phyloP scores from a whole-genome alignment of 129 eudicot genomes.

The Saposhnikovia divaricata region DNA sequence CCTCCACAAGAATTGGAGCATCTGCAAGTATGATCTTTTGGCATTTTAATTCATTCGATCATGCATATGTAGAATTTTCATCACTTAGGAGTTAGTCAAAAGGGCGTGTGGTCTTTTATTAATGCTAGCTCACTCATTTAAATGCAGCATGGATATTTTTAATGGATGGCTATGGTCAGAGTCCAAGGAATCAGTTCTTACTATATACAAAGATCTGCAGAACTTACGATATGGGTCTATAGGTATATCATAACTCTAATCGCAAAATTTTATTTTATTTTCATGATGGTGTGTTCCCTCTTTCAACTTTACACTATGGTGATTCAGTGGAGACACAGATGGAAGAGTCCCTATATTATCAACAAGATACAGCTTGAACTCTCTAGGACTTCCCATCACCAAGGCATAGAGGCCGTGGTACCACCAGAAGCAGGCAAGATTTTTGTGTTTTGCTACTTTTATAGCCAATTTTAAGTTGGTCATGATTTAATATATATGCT shows the following conservation, averaged over 20 bases:
- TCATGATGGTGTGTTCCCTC: not conserved
- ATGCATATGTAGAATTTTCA: slow-evolving; percentile 2
- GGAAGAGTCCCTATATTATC: slow-evolving; percentile 94
- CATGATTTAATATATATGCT: too few species aligned
- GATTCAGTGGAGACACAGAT: slow-evolving; percentile 86
- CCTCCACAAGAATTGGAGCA: slow-evolving; percentile 67
- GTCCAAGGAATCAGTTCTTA: slow-evolving; percentile 63
- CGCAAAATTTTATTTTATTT: not conserved
- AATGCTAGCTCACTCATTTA: not conserved
- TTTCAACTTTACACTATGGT: not conserved
- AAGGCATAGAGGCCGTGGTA: slow-evolving; percentile 96
- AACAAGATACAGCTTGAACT: slow-evolving; percentile 83
- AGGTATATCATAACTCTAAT: slow-evolving; percentile 38
- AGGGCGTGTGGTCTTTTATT: not conserved
- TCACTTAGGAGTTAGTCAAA: not conserved
- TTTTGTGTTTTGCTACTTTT: not conserved
- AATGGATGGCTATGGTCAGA: slow-evolving; percentile 70
- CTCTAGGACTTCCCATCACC: slow-evolving; percentile 67
- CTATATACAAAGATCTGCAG: slow-evolving; percentile 81
- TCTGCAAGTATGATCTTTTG: slow-evolving; percentile 68
- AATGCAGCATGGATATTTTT: slow-evolving; percentile 64
- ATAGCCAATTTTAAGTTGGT: not conserved
- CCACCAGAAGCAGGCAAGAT: slow-evolving; percentile 73
- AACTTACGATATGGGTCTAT: slow-evolving; percentile 86
- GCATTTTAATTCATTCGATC: not conserved